Percentiles rank a stretch among this genome's conserved stretches.
phyloP scores from a whole-genome alignment of 352 stramenopile genomes.

The Phytophthora chlamydospora region DNA sequence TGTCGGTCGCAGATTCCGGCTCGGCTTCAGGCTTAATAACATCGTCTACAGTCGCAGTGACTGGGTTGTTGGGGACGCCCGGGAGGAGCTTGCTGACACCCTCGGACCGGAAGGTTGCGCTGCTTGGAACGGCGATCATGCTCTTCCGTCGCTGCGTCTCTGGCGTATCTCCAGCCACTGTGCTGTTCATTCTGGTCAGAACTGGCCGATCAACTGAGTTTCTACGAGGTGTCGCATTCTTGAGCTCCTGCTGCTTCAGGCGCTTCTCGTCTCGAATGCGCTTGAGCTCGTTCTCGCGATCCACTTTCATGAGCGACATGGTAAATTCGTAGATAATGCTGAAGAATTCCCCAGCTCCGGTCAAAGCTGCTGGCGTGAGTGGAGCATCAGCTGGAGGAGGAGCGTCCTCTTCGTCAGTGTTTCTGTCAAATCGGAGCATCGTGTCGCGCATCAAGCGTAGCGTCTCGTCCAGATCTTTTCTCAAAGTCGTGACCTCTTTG shows the following conservation, averaged over 20 bases:
- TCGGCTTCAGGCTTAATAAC: not conserved
- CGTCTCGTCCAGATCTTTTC: conserved; percentile 54
- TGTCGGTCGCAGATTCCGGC: not conserved
- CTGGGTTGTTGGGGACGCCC: conserved; percentile 11
- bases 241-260: conserved; percentile 60
- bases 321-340: conserved; percentile 80
- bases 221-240: conserved; percentile 45
- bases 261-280: conserved; percentile 68
- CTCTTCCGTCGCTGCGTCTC: conserved; percentile 28
- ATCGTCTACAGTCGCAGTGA: not conserved
- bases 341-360: conserved; percentile 70
- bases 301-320: conserved; percentile 74
- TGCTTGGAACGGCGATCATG: conserved; percentile 1
- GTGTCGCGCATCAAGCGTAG: conserved; percentile 57
- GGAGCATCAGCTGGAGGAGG: conserved; percentile 9
- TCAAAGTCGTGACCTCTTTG: conserved; percentile 37
- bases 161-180: conserved; percentile 31
- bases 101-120: not conserved
- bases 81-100: not conserved
- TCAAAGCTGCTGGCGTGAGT: conserved; percentile 37
- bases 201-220: conserved; percentile 31
- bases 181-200: conserved; percentile 16
- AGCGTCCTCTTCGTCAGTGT: conserved; percentile 37
- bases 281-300: conserved; percentile 80
- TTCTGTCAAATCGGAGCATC: conserved; percentile 70